Conservation (phyloP, 495 filamentous ascomycete species). For the Hyaloscypha finlandica region DNA sequence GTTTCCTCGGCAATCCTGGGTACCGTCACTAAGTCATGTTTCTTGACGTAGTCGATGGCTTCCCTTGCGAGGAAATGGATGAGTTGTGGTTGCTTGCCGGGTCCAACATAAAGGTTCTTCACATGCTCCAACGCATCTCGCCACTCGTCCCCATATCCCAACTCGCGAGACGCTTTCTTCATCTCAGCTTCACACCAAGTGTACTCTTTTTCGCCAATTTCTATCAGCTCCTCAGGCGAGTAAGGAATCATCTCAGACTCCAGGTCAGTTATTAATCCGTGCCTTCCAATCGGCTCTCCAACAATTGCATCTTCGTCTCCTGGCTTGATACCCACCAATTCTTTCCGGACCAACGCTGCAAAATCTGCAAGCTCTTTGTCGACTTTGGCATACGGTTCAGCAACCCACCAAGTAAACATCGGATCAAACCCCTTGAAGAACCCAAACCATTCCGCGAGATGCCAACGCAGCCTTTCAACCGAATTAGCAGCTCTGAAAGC, state of each 20-base stretch:
- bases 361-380: slow-evolving; percentile 34
- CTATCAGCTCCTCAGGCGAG: slow-evolving; percentile 50
- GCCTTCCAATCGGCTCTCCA: slow-evolving; percentile 50
- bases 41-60: slow-evolving; percentile 43
- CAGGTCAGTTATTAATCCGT: slow-evolving; percentile 43
- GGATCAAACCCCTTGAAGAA: slow-evolving; percentile 43
- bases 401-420: slow-evolving; percentile 51
- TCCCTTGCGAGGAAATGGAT: slow-evolving; percentile 44
- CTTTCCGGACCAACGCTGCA: slow-evolving; percentile 36
- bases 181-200: slow-evolving; percentile 45
- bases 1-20: slow-evolving; percentile 49
- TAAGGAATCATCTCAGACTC: slow-evolving; percentile 50
- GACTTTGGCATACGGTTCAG: slow-evolving; percentile 39
- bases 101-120: slow-evolving; percentile 51
- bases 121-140: slow-evolving; percentile 50
- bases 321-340: slow-evolving; percentile 43
- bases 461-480: no score
- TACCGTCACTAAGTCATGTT: slow-evolving; percentile 52
- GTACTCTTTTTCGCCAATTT: slow-evolving; percentile 46
- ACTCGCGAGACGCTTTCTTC: slow-evolving; percentile 39
- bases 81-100: slow-evolving; percentile 48
- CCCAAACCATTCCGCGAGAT: slow-evolving; percentile 5
- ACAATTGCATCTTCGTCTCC: slow-evolving; percentile 46
- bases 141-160: slow-evolving; percentile 43
- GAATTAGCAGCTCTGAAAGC: no score